Base-by-base conservation (phyloP, 2,329 filamentous ascomycete species). In the Fragosphaeria purpurea region DNA sequence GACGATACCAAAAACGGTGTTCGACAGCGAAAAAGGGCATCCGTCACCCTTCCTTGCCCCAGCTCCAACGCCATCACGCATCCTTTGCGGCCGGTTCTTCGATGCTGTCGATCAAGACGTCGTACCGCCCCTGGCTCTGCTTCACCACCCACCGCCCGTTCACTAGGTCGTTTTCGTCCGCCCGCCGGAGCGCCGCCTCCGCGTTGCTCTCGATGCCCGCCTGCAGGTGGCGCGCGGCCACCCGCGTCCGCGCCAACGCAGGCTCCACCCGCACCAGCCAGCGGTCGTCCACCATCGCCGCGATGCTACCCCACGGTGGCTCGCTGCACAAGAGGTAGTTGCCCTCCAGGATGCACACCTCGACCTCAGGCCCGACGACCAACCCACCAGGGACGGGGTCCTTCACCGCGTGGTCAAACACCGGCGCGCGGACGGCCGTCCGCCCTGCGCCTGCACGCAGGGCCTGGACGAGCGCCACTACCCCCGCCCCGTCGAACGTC, bases 201-300 rank as follows among this genome's bases (percentile, higher is more conserved):
- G 67, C 48, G 0, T 60, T 65, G 6, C 56, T 56, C 56, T 73
- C 69, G 45, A 73, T 72, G 0, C 69, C 68, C 0, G 65, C 64
- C 33, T 55, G 41, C 1, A 71, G 51, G 59, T 72, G 70, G 9
- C 70, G 58, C 34, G 55, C 55, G 0, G 70, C 69, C 12, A 71
- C 61, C 10, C 70, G 59, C n/a, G 56, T 54, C 32, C 63, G 56
- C 2, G 69, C 69, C 22, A 68, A 56, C 3, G 53, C 50, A 3
- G 64, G 56, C 40, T 71, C 66, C 0, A 70, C 65, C 34, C 67
- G 59, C 0, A 74, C 64, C 22, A 72, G 66, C 55, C 69, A 67
- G 2, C 62, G 62, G n/a, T 69, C 66, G 49, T 73, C 70, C 3
- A 69, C 65, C 5, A 68, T 32, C 0, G 41, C 39, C 2, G 61